Conservation (phyloP, 2,329 filamentous ascomycete species). For the Aurifilum marmelostoma region DNA sequence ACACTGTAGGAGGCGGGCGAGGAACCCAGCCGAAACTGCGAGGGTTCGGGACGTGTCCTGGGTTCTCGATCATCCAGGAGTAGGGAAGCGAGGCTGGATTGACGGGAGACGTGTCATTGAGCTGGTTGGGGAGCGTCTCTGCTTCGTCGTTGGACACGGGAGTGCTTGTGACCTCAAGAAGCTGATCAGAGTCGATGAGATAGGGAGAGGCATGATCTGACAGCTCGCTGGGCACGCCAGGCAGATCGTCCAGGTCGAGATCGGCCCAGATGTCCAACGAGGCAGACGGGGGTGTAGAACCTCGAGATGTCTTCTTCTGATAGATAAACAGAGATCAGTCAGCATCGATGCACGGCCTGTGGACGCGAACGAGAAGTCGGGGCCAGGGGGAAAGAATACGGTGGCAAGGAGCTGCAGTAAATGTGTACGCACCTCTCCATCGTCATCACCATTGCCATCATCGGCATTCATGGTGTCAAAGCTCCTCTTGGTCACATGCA, state of each 20-base stretch:
- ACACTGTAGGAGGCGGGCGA: background rate
- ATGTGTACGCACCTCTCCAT: background rate
- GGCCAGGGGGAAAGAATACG: too few relatives aligned
- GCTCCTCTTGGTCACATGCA: background rate
- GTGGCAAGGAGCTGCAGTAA: background rate
- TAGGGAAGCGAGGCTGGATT: background rate
- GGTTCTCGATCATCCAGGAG: constrained; percentile 19
- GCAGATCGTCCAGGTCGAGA: constrained; percentile 6
- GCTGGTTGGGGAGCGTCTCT: background rate
- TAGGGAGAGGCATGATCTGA: background rate
- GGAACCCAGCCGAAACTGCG: background rate
- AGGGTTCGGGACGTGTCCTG: background rate
- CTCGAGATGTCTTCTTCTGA: background rate
- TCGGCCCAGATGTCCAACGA: constrained; percentile 1
- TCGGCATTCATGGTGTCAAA: background rate
- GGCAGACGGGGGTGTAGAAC: background rate
- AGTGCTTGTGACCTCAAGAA: background rate
- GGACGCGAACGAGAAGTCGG: background rate
- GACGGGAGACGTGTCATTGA: background rate
- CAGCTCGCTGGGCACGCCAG: background rate
- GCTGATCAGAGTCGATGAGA: background rate
- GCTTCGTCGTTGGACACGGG: background rate
- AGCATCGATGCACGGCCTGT: background rate
- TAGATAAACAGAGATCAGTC: background rate
- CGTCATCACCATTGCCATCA: too few relatives aligned